Evolutionary conservation across 192 early-diverging fungal species (phyloP).

Genomic region (Diversispora eburnea): DNA sequence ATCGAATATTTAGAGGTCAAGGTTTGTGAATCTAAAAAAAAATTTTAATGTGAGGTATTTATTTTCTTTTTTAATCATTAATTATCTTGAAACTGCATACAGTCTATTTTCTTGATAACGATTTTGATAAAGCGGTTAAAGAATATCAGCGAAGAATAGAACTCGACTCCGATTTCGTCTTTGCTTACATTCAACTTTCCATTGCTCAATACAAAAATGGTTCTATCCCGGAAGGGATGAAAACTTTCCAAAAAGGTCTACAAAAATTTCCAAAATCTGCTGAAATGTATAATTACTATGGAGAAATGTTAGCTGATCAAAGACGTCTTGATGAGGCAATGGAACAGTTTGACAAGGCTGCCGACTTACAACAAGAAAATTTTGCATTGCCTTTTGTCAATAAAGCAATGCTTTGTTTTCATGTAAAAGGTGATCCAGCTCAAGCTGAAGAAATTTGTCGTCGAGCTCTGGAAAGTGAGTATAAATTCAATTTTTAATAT

Average conservation of each 20-base stretch:
- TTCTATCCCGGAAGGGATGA: slow-evolving; percentile 66
- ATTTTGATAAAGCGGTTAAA: slow-evolving; percentile 73
- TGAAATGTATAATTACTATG: slow-evolving; percentile 97
- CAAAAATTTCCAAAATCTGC: slow-evolving; percentile 72
- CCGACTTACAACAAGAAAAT: slow-evolving; percentile 71
- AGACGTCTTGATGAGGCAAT: slow-evolving; percentile 77
- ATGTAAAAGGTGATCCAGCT: slow-evolving; percentile 68
- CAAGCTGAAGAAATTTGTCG: slow-evolving; percentile 73
- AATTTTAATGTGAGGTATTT: not conserved
- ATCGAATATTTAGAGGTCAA: slow-evolving; percentile 34
- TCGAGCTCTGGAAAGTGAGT: slow-evolving; percentile 66
- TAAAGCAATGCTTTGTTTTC: slow-evolving; percentile 81
- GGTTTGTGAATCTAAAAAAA: slow-evolving; percentile 23
- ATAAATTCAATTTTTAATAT: not conserved
- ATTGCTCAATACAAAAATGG: slow-evolving; percentile 91
- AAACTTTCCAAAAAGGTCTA: slow-evolving; percentile 76
- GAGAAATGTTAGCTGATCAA: slow-evolving; percentile 89
- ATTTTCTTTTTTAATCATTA: not conserved
- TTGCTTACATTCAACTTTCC: slow-evolving; percentile 90
- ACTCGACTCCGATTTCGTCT: slow-evolving; percentile 80
- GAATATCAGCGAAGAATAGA: slow-evolving; percentile 80
- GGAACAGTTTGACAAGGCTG: slow-evolving; percentile 84
- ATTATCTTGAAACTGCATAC: not conserved
- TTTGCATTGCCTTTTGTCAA: slow-evolving; percentile 96
- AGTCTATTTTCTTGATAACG: slow-evolving; percentile 80